Percentiles rank a stretch among this genome's conserved stretches.
These are phyloP conservation scores for Fraxinus velutina DNA, from an alignment of 305 asterid genomes.

Conservation along the genomic window DNA sequence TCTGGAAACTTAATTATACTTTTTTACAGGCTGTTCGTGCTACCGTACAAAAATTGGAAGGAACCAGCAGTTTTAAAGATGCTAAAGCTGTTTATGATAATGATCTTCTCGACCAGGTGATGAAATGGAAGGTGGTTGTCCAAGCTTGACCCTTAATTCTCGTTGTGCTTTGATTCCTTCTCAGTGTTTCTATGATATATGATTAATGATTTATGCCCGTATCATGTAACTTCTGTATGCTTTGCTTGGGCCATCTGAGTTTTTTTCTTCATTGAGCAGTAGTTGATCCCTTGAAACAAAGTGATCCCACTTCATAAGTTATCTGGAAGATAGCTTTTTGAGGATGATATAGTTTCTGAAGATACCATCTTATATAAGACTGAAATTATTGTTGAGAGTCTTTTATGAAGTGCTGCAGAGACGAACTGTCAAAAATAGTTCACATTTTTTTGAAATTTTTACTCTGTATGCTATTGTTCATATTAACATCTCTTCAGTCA, in stretches of 20 bases:
- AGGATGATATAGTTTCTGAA: background rate
- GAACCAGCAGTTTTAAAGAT: conserved; percentile 64
- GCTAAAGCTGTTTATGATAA: conserved; percentile 74
- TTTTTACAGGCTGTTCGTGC: conserved; percentile 60
- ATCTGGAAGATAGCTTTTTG: background rate
- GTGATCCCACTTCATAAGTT: background rate
- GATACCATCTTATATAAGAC: background rate
- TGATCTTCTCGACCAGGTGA: conserved; percentile 58
- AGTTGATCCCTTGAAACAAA: background rate
- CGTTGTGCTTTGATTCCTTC: background rate
- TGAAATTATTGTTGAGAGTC: background rate
- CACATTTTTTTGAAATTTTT: background rate
- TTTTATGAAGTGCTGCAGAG: background rate
- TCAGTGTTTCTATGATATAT: background rate
- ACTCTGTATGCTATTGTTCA: background rate
- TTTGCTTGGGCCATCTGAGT: conserved; percentile 12
- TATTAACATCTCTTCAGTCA: background rate
- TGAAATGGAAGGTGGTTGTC: conserved; percentile 60
- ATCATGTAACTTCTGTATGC: background rate
- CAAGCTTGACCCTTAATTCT: background rate
- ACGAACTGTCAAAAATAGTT: background rate
- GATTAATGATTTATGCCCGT: background rate
- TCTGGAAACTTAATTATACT: conserved; percentile 21
- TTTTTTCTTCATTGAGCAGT: background rate
- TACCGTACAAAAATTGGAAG: conserved; percentile 54